Percentiles rank a stretch among this genome's conserved stretches.
These are phyloP conservation scores for Colletotrichum magnum DNA, from an alignment of 2,329 filamentous ascomycete species.

Conservation along the genomic window DNA sequence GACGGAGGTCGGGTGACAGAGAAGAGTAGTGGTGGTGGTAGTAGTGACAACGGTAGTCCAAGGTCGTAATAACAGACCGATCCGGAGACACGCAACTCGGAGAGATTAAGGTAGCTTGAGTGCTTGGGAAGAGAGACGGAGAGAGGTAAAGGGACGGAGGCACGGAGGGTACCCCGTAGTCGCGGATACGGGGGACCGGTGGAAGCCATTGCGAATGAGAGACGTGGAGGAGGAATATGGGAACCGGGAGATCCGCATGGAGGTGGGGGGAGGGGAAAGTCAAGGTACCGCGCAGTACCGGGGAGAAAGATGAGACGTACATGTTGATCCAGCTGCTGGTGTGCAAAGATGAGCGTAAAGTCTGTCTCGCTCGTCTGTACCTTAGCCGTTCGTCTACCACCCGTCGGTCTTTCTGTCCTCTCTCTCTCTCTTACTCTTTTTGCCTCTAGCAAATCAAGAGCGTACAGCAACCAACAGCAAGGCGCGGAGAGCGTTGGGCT, in stretches of 20 bases:
- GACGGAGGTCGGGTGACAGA: no score
- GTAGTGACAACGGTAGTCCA: no score
- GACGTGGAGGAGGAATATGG: constrained; percentile 22
- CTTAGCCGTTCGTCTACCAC: background rate
- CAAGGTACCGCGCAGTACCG: constrained; percentile 6
- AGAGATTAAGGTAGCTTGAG: no score
- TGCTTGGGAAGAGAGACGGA: no score
- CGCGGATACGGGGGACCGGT: constrained; percentile 17
- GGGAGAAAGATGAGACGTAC: constrained; percentile 22
- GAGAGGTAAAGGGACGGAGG: no score
- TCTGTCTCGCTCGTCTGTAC: constrained; percentile 3
- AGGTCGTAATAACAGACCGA: no score
- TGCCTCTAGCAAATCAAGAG: constrained; percentile 1
- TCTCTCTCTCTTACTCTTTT: constrained; percentile 1
- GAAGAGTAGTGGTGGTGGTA: no score
- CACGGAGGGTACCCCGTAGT: background rate
- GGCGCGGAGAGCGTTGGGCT: constrained; percentile 21
- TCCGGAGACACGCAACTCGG: background rate
- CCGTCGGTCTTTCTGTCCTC: background rate
- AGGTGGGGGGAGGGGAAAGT: constrained; percentile 14
- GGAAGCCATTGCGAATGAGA: constrained; percentile 5
- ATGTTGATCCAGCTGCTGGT: constrained; percentile 6
- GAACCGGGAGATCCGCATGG: constrained; percentile 37
- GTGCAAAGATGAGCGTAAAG: constrained; percentile 1
- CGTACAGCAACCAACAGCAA: constrained; percentile 22